phyloP scores from a whole-genome alignment of 2,329 filamentous ascomycete genomes.

The Zopfia rhizophila region DNA sequence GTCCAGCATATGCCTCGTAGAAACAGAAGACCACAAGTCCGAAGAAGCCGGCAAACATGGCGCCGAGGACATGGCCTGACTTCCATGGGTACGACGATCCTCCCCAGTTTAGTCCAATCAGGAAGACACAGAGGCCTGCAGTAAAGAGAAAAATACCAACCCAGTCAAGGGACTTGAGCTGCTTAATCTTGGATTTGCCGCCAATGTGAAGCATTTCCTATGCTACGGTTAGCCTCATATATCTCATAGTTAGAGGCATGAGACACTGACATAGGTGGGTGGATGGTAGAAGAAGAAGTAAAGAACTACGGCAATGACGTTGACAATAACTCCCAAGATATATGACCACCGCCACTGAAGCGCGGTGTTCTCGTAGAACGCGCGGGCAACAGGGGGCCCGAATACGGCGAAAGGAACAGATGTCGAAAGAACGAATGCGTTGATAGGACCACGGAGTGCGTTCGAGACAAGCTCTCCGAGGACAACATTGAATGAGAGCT shows the following conservation, averaged over 20 bases:
- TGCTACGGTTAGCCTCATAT: constrained; percentile 10
- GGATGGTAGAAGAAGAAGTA: constrained; percentile 52
- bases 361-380: constrained; percentile 41
- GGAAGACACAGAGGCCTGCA: constrained; percentile 56
- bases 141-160: constrained; percentile 60
- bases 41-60: constrained; percentile 44
- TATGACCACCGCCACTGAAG: constrained; percentile 48
- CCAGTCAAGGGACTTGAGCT: constrained; percentile 57
- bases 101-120: constrained; percentile 60
- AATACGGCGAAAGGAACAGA: constrained; percentile 44
- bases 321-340: constrained; percentile 43
- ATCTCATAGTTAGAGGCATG: background rate
- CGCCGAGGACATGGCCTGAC: constrained; percentile 46
- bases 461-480: constrained; percentile 53
- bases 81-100: constrained; percentile 50
- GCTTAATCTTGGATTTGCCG: constrained; percentile 47
- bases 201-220: constrained; percentile 47
- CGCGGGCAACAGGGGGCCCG: constrained; percentile 41
- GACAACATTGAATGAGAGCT: constrained; percentile 52
- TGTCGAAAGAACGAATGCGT: constrained; percentile 44
- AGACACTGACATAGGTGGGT: constrained; percentile 40
- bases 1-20: constrained; percentile 40
- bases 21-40: constrained; percentile 44
- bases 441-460: constrained; percentile 42
- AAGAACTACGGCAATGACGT: constrained; percentile 34